Conservation (phyloP, 352 stramenopile species). For the Globisporangium recalcitrans region DNA sequence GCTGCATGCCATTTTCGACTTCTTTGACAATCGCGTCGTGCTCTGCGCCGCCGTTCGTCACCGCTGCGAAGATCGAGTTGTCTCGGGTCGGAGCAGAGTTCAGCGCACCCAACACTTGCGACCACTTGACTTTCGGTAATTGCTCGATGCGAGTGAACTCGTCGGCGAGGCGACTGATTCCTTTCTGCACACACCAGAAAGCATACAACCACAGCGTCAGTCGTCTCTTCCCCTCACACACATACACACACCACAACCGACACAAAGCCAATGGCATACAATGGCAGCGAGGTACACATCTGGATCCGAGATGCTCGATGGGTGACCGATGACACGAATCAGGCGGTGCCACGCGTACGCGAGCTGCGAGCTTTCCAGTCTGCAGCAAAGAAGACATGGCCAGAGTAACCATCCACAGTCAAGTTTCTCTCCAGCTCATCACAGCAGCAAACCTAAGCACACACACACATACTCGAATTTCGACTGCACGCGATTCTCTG, state of each 20-base stretch:
- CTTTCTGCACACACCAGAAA: conserved; percentile 37
- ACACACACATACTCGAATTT: conserved; percentile 49
- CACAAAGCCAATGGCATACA: conserved; percentile 19
- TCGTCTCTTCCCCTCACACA: background rate
- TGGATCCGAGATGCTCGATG: conserved; percentile 70
- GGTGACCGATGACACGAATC: conserved; percentile 77
- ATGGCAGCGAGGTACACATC: conserved; percentile 83
- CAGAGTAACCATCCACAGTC: background rate
- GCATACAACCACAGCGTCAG: background rate
- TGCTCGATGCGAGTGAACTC: conserved; percentile 71
- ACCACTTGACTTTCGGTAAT: conserved; percentile 64
- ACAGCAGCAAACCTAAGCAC: background rate
- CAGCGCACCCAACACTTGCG: conserved; percentile 61
- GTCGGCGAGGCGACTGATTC: conserved; percentile 68
- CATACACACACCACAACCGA: background rate
- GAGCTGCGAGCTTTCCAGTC: conserved; percentile 61
- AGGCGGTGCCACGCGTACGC: conserved; percentile 84
- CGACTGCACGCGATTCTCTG: conserved; percentile 54
- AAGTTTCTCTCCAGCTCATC: background rate
- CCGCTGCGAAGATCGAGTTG: conserved; percentile 36
- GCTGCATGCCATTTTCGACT: conserved; percentile 25
- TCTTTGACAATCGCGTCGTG: conserved; percentile 19
- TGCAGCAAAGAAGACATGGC: conserved; percentile 5
- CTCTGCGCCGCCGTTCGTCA: conserved; percentile 34
- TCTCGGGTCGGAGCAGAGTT: conserved; percentile 43